These are phyloP conservation scores for Dioszegia aurantiaca DNA, from an alignment of 768 basidiomycete genomes.

Conservation along the genomic window DNA sequence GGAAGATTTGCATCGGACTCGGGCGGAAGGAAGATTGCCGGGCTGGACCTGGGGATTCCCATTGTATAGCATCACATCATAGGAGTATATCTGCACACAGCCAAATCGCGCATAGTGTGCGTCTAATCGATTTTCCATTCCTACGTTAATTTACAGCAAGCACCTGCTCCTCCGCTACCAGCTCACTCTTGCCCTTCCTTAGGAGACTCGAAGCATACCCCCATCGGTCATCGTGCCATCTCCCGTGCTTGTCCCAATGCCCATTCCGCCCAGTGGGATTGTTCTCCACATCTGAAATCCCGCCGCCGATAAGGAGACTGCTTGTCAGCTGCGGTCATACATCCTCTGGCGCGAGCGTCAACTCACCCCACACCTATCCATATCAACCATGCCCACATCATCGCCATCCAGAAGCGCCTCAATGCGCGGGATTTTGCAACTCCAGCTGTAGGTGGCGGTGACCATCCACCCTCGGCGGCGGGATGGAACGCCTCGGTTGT, in stretches of 20 bases:
- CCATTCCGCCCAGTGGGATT: constrained; percentile 31
- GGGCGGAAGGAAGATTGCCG: too few relatives aligned
- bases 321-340: constrained; percentile 3
- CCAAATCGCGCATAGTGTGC: too few relatives aligned
- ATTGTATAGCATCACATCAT: too few relatives aligned
- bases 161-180: background rate
- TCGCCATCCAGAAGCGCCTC: constrained; percentile 42
- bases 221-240: constrained; percentile 35
- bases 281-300: constrained; percentile 33
- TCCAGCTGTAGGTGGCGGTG: constrained; percentile 26
- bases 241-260: constrained; percentile 45
- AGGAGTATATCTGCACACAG: too few relatives aligned
- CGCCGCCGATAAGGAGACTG: constrained; percentile 42
- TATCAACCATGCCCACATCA: constrained; percentile 46
- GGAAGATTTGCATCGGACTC: too few relatives aligned
- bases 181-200: background rate
- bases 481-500: constrained; percentile 3
- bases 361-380: constrained; percentile 47
- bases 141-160: constrained; percentile 1
- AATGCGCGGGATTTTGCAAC: constrained; percentile 38
- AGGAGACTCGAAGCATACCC: constrained; percentile 4
- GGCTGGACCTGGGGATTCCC: too few relatives aligned
- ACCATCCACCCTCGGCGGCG: constrained; percentile 26
- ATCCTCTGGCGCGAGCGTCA: background rate
- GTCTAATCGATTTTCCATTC: background rate